Base-by-base conservation (phyloP, 2,329 filamentous ascomycete genomes). In the Aspergillus unguis region DNA sequence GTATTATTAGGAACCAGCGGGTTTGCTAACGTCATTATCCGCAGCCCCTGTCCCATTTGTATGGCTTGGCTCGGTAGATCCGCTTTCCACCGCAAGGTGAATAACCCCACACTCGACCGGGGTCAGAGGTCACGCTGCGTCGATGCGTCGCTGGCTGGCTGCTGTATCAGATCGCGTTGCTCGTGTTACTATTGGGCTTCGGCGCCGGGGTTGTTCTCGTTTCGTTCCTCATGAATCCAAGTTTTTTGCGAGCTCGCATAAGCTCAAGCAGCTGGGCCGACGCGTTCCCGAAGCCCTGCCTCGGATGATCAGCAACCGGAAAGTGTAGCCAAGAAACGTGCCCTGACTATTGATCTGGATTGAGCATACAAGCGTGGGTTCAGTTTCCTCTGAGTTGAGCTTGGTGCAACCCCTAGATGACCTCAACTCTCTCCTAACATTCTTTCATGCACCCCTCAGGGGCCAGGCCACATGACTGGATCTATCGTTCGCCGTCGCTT, bases 261-360 rank as follows among this genome's bases (percentile, higher is more conserved):
- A 31, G 31, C 26, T 58, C 58, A 48, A 53, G 50, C 50, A 53
- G 37, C 51, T 38, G 51, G 54, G 45, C 61, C 62, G 60, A 62
- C 49, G 56, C 59, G 54, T 61, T 42, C 49, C 63, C 66, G 62
- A 62, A 40, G 54, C 53, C 55, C 56, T 63, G 57, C 64, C 61
- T 66, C 65, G 63, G 66, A 63, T 62, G 65, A 67, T 68, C 65
- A 60, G 58, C 65, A 56, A 55, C 60, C 54, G 66, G 63, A 62
- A 50, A 62, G 56, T 56, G 52, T 44, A 57, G 57, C 61, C 58
- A 60, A 62, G 57, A 54, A 54, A 51, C 52, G 31, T 55, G 54
- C 57, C 55, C 55, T 58, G 59, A 60, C 54, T 60, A 53, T 53
- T 50, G 46, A 50, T 46, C 43, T 53, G 36, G 46, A 53, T 50